Conservation (phyloP, 495 filamentous ascomycete genomes). For the Ramalina peruviana region DNA sequence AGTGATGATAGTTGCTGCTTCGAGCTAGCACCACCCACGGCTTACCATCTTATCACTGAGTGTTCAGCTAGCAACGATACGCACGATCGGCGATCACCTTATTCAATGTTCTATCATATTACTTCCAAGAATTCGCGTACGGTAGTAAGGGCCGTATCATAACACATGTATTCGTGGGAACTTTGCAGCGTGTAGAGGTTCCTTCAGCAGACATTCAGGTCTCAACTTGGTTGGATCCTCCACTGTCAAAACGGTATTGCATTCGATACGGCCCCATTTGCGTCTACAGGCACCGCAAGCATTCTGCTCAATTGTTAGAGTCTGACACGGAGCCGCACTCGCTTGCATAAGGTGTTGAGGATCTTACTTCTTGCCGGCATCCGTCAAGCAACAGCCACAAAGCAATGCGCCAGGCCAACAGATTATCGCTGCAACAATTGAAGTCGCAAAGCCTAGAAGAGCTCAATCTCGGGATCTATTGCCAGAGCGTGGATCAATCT, state of each 20-base stretch:
- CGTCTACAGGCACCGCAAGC: conserved; percentile 39
- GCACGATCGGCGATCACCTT: too few species aligned
- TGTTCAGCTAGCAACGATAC: too few species aligned
- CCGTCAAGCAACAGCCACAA: conserved; percentile 44
- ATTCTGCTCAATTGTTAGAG: conserved; percentile 24
- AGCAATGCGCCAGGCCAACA: conserved; percentile 46
- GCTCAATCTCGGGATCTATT: not conserved
- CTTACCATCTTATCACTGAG: too few species aligned
- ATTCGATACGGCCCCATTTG: conserved; percentile 38
- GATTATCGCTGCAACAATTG: conserved; percentile 39
- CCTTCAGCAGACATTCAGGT: too few species aligned
- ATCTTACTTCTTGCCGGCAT: conserved; percentile 42
- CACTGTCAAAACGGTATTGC: conserved; percentile 36
- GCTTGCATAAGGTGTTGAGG: not conserved
- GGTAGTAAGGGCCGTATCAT: too few species aligned
- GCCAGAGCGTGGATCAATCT: conserved; percentile 5
- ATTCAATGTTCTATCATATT: too few species aligned
- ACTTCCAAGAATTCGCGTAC: too few species aligned
- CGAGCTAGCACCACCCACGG: too few species aligned
- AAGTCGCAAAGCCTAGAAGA: conserved; percentile 27
- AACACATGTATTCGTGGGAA: too few species aligned
- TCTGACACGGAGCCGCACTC: conserved; percentile 7
- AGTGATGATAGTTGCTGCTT: too few species aligned
- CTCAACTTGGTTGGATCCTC: too few species aligned
- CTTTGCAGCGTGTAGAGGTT: too few species aligned